A percentile compares a stretch with the other conserved stretches of the same genome.
Conservation (phyloP, 2,329 filamentous ascomycete species). For the Biscogniauxia marginata region DNA sequence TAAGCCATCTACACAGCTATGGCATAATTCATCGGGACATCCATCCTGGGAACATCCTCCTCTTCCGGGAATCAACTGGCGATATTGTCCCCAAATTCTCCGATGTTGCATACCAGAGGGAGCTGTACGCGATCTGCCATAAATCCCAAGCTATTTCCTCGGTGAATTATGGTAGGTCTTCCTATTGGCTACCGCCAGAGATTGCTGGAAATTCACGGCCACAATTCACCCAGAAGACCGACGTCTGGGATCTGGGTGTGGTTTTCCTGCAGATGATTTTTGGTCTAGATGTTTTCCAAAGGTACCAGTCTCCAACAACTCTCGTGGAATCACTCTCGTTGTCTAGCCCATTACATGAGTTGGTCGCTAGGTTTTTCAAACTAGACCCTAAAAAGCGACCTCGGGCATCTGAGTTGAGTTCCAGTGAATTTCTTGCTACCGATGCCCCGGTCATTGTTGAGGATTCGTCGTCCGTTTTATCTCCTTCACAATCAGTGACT, state of each 20-base stretch:
- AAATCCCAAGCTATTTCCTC: conserved; percentile 52
- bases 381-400: conserved; percentile 80
- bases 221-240: conserved; percentile 73
- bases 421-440: conserved; percentile 65
- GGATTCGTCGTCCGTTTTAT: conserved; percentile 39
- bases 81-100: conserved; percentile 72
- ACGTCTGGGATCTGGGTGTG: conserved; percentile 93
- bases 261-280: conserved; percentile 94
- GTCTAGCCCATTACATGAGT: conserved; percentile 73
- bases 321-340: conserved; percentile 70
- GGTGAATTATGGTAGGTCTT: conserved; percentile 65
- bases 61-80: conserved; percentile 68
- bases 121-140: conserved; percentile 60
- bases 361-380: conserved; percentile 82
- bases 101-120: conserved; percentile 69
- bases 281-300: conserved; percentile 72
- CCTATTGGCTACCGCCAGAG: conserved; percentile 83
- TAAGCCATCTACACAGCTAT: conserved; percentile 83
- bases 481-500: conserved; percentile 42
- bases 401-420: conserved; percentile 71
- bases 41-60: conserved; percentile 74
- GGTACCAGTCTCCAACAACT: conserved; percentile 75
- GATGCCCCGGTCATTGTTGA: conserved; percentile 59
- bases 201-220: conserved; percentile 60
- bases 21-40: conserved; percentile 83